A percentile compares a stretch with the other conserved stretches of the same genome.
Evolutionary conservation across 164 flowering plant species (phyloP).

Genomic region (Magnolia changhungtana): DNA sequence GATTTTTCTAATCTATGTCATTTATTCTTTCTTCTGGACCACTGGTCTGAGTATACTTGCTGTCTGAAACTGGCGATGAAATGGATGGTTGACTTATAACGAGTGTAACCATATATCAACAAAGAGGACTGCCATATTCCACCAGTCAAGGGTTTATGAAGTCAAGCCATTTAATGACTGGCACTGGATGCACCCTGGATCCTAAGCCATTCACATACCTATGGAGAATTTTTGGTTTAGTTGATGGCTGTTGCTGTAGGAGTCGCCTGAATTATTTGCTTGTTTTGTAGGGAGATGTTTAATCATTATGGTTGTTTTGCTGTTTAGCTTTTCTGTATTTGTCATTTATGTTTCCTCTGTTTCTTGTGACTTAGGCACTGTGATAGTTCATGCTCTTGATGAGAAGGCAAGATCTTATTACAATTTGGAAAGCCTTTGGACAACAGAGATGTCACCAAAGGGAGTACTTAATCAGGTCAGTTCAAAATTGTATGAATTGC

Average conservation of each 20-base stretch:
- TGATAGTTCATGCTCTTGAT: constrained; percentile 86
- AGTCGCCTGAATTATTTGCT: background rate
- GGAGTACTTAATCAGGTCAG: constrained; percentile 52
- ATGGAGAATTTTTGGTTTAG: background rate
- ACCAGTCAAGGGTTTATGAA: background rate
- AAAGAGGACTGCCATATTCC: background rate
- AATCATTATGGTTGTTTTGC: background rate
- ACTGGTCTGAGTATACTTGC: too few species aligned
- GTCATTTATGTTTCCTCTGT: background rate
- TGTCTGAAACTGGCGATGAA: too few species aligned
- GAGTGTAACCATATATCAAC: background rate
- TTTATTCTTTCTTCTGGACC: too few species aligned
- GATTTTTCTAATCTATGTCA: background rate
- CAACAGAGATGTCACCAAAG: constrained; percentile 21
- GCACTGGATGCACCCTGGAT: background rate
- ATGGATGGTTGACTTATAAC: too few species aligned
- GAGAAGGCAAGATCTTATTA: constrained; percentile 89
- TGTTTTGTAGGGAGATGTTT: background rate
- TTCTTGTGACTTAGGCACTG: constrained; percentile 39
- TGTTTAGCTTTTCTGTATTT: too few species aligned
- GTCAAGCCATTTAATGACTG: background rate
- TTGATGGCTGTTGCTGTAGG: background rate
- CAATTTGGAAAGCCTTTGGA: constrained; percentile 76
- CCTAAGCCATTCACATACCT: background rate
- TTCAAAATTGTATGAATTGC: background rate